Conservation (phyloP, 2,329 filamentous ascomycete species). For the Penicillium fuscoglaucum region DNA sequence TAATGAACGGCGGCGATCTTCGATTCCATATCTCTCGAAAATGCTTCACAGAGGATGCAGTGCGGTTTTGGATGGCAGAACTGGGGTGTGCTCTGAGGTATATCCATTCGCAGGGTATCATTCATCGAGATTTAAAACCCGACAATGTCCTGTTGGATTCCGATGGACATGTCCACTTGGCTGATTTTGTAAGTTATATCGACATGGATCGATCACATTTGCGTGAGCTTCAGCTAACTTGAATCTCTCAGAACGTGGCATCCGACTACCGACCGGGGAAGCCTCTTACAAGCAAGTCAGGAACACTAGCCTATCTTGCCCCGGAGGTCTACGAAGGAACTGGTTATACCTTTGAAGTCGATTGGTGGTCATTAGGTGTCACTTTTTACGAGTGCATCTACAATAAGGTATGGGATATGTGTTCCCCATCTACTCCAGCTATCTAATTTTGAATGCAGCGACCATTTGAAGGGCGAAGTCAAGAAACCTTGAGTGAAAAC, state of each 20-base stretch:
- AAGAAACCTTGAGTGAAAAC: conserved; percentile 74
- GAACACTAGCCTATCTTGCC: conserved; percentile 90
- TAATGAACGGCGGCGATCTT: conserved; percentile 96
- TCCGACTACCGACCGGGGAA: conserved; percentile 86
- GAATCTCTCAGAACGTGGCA: conserved; percentile 74
- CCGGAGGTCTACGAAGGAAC: conserved; percentile 91
- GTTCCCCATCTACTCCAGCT: background rate
- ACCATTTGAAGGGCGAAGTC: conserved; percentile 87
- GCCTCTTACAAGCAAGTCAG: conserved; percentile 89
- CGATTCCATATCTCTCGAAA: conserved; percentile 98
- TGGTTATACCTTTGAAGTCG: conserved; percentile 85
- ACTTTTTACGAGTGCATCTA: conserved; percentile 99
- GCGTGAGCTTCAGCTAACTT: conserved; percentile 12
- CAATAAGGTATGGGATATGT: conserved; percentile 68
- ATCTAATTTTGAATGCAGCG: conserved; percentile 58
- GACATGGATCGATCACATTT: background rate
- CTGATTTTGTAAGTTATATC: conserved; percentile 76
- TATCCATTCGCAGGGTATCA: conserved; percentile 81
- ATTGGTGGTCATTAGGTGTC: conserved; percentile 98
- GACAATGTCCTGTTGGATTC: conserved; percentile 87
- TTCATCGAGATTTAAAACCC: conserved; percentile 88
- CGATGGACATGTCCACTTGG: conserved; percentile 92
- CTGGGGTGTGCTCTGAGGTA: conserved; percentile 88
- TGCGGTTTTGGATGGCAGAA: conserved; percentile 96
- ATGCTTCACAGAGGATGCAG: conserved; percentile 94